phyloP scores from a whole-genome alignment of 305 asterid species.

The Plantago lanceolata region DNA sequence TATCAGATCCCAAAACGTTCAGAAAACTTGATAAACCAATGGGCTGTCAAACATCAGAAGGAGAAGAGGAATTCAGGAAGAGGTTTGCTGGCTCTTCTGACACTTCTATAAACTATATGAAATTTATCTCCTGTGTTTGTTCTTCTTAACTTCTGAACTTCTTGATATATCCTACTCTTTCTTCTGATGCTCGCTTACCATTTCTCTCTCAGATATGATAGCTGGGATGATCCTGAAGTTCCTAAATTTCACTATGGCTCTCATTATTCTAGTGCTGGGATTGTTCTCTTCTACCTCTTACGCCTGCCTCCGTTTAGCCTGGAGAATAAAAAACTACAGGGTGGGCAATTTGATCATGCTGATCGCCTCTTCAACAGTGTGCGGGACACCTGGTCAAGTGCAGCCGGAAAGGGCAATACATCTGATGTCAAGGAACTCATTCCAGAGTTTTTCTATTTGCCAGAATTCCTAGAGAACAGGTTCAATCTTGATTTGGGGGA shows the following conservation, averaged over 20 bases:
- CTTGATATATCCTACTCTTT: constrained; percentile 14
- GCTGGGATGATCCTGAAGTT: constrained; percentile 99
- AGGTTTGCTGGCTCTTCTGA: constrained; percentile 49
- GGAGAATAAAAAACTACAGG: constrained; percentile 96
- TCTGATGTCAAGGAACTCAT: constrained; percentile 98
- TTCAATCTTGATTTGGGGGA: constrained; percentile 96
- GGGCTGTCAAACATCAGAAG: constrained; percentile 96
- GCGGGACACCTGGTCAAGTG: constrained; percentile 93
- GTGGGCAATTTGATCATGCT: constrained; percentile 99
- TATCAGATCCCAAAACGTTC: constrained; percentile 80
- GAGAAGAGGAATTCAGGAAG: constrained; percentile 95
- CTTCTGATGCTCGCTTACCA: constrained; percentile 21
- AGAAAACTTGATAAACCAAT: constrained; percentile 90
- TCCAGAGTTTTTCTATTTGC: constrained; percentile 96
- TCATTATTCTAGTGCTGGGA: constrained; percentile 99
- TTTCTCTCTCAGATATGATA: constrained; percentile 61
- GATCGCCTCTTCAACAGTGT: constrained; percentile 97
- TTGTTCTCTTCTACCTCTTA: constrained; percentile 92
- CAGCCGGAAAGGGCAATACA: constrained; percentile 97
- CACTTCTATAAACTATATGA: constrained; percentile 13
- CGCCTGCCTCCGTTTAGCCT: constrained; percentile 91
- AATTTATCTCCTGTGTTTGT: constrained; percentile 11
- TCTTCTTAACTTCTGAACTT: constrained; percentile 1
- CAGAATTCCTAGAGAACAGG: constrained; percentile 87
- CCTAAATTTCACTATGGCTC: constrained; percentile 99